phyloP scores from a whole-genome alignment of 805 yeast genomes.

The Ogataea methylovora region DNA sequence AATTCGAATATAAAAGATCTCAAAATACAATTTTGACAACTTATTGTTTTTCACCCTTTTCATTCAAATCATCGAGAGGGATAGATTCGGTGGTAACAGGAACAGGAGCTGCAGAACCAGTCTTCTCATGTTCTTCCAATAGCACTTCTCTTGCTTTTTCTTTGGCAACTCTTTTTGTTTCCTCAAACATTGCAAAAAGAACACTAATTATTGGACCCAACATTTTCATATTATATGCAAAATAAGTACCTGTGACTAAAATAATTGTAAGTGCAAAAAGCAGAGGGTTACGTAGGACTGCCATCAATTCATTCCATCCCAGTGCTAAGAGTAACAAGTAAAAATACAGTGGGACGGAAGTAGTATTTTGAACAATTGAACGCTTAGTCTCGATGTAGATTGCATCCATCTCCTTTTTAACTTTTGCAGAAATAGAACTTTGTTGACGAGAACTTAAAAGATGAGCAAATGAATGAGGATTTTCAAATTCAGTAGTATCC shows the following conservation, averaged over 20 bases:
- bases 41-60: constrained; percentile 4
- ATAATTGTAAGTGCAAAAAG: constrained; percentile 57
- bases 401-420: constrained; percentile 72
- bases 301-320: constrained; percentile 96
- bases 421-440: constrained; percentile 45
- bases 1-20: too few relatives aligned
- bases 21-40: too few relatives aligned
- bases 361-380: constrained; percentile 66
- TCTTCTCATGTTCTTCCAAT: constrained; percentile 33
- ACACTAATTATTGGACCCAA: constrained; percentile 70
- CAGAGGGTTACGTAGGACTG: constrained; percentile 80
- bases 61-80: constrained; percentile 3
- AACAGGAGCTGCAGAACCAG: neutral
- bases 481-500: constrained; percentile 16
- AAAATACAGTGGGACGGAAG: constrained; percentile 80
- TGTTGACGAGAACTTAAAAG: constrained; percentile 53
- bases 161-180: constrained; percentile 50
- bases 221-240: constrained; percentile 62
- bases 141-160: constrained; percentile 52
- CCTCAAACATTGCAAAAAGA: constrained; percentile 47
- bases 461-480: constrained; percentile 40
- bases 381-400: constrained; percentile 83
- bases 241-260: constrained; percentile 51
- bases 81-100: constrained; percentile 1
- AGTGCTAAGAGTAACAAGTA: constrained; percentile 64